Evolutionary conservation across 2,329 filamentous ascomycete genomes (phyloP).

Genomic region (Zasmidium cellare): DNA sequence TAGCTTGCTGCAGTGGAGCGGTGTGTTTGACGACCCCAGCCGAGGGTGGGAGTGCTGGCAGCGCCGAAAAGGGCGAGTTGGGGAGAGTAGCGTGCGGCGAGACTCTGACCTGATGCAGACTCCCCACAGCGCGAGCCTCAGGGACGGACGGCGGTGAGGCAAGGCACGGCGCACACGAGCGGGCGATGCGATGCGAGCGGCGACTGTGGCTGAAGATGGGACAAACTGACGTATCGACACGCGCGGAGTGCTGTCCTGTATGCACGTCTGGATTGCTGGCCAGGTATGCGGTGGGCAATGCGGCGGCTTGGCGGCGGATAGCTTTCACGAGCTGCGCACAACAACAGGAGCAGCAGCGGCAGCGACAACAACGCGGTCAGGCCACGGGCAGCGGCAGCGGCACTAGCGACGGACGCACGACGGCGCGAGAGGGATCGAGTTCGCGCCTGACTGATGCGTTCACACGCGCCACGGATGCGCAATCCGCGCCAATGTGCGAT

Average conservation of each 20-base stretch:
- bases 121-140: neutral
- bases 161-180: neutral
- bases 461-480: neutral
- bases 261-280: neutral
- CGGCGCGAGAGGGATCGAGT: neutral
- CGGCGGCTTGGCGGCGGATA: neutral
- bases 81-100: neutral
- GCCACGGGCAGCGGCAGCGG: neutral
- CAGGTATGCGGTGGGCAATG: neutral
- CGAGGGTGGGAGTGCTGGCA: constrained; percentile 12
- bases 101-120: neutral
- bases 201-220: neutral
- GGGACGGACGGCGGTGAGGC: neutral
- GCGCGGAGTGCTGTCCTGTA: neutral
- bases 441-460: neutral
- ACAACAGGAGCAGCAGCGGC: neutral
- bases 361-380: neutral
- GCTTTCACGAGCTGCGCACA: too few relatives aligned
- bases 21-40: constrained; percentile 22
- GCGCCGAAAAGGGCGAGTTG: constrained; percentile 7
- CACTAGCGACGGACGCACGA: neutral
- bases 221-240: neutral
- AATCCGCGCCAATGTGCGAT: neutral
- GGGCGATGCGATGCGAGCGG: neutral
- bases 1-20: constrained; percentile 18